These are phyloP conservation scores for Citrus sinensis DNA, from an alignment of 345 rosid genomes.

Conservation along the genomic window DVS_A1.0 CM039169.1:860501-861000, in stretches of 20 bases:
- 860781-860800: conserved; percentile 8
- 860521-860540: fast-evolving
- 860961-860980: too few species aligned
- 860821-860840: too few species aligned
- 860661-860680: conserved; percentile 6
- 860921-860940: too few species aligned
- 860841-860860: too few species aligned
- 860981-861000: too few species aligned
- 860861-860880: too few species aligned
- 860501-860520: not conserved
- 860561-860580: not conserved
- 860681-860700: conserved; percentile 18
- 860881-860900: too few species aligned
- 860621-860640: not conserved
- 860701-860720: not conserved
- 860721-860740: not conserved
- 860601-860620: not conserved
- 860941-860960: too few species aligned
- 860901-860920: too few species aligned
- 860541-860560: too few species aligned
- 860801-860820: not conserved
- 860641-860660: conserved; percentile 24
- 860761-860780: not conserved
- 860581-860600: not conserved
- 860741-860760: not conserved